phyloP scores from a whole-genome alignment of 352 stramenopile species.

The Globisporangium recalcitrans region DNA sequence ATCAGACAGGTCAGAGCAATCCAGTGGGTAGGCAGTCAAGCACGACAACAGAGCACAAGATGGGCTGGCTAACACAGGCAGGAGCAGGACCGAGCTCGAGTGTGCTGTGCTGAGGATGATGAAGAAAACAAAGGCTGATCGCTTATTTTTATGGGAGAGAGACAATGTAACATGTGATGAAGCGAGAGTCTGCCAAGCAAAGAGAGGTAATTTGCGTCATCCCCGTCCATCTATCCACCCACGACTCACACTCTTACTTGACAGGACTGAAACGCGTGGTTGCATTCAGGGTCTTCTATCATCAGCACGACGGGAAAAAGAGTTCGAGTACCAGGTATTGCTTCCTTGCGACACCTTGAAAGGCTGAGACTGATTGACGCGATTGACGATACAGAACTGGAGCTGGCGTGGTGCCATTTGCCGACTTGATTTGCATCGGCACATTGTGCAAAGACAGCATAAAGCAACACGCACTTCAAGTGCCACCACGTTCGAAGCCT shows the following conservation, averaged over 20 bases:
- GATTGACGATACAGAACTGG: not conserved
- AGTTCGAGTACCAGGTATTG: too few relatives aligned
- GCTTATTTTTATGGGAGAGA: not conserved
- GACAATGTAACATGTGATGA: not conserved
- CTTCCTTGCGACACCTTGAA: not conserved
- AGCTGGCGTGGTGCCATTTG: not conserved
- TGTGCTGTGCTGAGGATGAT: not conserved
- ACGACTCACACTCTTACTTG: not conserved
- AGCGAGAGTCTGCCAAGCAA: not conserved
- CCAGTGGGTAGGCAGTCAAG: not conserved
- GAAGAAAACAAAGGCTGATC: not conserved
- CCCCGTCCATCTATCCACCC: not conserved
- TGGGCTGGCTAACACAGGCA: not conserved
- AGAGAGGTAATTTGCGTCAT: not conserved
- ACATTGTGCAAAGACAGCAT: not conserved
- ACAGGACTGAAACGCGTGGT: not conserved
- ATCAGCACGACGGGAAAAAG: not conserved
- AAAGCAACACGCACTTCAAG: not conserved
- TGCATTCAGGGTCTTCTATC: not conserved
- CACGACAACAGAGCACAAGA: not conserved
- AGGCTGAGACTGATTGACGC: not conserved
- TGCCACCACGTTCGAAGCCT: constrained; percentile 5
- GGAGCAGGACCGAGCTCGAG: not conserved
- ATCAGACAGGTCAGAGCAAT: not conserved
- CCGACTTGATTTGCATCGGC: not conserved